Percentiles rank a stretch among this genome's conserved stretches.
phyloP scores from a whole-genome alignment of 1,284 basidiomycete genomes.

The Wolfiporia cocos region DNA sequence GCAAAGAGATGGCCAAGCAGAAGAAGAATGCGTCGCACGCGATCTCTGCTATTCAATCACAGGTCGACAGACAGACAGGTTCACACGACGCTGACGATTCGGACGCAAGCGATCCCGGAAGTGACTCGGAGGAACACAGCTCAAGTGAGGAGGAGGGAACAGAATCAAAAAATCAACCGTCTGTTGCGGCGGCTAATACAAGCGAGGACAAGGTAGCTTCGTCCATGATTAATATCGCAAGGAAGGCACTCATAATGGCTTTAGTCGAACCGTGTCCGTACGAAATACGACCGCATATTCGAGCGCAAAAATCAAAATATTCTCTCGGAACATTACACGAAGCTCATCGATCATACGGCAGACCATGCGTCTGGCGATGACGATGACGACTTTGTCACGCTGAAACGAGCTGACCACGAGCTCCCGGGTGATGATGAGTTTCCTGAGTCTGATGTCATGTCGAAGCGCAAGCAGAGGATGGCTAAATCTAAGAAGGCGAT shows the following conservation, averaged over 20 bases:
- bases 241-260: too few relatives aligned
- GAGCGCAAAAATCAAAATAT: constrained; percentile 94
- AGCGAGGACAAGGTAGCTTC: constrained; percentile 1
- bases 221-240: too few relatives aligned
- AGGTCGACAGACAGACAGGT: constrained; percentile 21
- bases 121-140: constrained; percentile 14
- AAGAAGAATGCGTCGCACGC: constrained; percentile 65
- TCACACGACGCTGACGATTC: constrained; percentile 22
- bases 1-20: constrained; percentile 65
- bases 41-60: constrained; percentile 11
- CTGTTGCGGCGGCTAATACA: too few relatives aligned
- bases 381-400: constrained; percentile 85
- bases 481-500: constrained; percentile 76
- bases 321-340: constrained; percentile 87
- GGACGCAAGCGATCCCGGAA: constrained; percentile 22
- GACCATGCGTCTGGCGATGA: constrained; percentile 29
- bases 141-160: constrained; percentile 22
- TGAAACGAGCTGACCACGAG: constrained; percentile 88
- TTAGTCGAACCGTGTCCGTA: constrained; percentile 50
- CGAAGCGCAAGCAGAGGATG: constrained; percentile 62
- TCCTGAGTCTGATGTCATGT: constrained; percentile 38
- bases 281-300: constrained; percentile 99
- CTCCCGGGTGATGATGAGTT: constrained; percentile 39
- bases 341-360: constrained; percentile 68
- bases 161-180: too few relatives aligned